phyloP scores from a whole-genome alignment of 345 rosid genomes.

The Bruguiera parviflora region DNA sequence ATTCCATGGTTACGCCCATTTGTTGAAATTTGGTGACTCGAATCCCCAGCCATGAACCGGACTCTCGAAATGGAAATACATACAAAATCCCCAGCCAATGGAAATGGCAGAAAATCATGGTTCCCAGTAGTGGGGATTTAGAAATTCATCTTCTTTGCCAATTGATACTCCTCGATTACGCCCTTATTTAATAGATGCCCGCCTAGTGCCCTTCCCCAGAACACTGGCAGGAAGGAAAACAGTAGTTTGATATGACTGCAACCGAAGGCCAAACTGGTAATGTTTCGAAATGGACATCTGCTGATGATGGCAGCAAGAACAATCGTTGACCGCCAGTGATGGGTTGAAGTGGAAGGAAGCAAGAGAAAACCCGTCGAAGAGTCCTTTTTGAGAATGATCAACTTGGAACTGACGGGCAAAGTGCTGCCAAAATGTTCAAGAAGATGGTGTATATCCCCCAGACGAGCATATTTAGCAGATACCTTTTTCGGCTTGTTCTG shows the following conservation, averaged over 20 bases:
- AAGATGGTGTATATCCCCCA: too few relatives aligned
- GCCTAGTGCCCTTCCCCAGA: background rate
- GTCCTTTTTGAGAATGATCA: conserved; percentile 32
- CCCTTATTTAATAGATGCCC: background rate
- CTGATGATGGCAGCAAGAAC: background rate
- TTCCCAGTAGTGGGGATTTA: background rate
- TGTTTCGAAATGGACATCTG: conserved; percentile 11
- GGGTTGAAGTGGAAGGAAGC: background rate
- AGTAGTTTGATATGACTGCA: background rate
- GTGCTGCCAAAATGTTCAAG: too few relatives aligned
- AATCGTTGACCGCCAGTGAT: background rate
- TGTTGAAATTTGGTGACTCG: too few relatives aligned
- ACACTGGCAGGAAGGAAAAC: background rate
- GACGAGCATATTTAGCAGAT: too few relatives aligned
- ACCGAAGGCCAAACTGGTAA: background rate
- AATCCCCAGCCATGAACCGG: too few relatives aligned
- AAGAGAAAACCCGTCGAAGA: conserved; percentile 26
- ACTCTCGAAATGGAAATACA: background rate
- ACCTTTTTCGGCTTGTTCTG: too few relatives aligned
- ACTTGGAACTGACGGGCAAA: conserved; percentile 47
- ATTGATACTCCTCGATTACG: background rate
- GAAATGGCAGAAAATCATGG: too few relatives aligned
- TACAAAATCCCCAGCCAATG: too few relatives aligned
- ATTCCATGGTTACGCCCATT: too few relatives aligned
- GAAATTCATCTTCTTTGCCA: background rate